Evolutionary conservation across 2,329 filamentous ascomycete genomes (phyloP), one percentile per base, ranked within the genome.

Genomic region (Madurella mycetomatis): DNA sequence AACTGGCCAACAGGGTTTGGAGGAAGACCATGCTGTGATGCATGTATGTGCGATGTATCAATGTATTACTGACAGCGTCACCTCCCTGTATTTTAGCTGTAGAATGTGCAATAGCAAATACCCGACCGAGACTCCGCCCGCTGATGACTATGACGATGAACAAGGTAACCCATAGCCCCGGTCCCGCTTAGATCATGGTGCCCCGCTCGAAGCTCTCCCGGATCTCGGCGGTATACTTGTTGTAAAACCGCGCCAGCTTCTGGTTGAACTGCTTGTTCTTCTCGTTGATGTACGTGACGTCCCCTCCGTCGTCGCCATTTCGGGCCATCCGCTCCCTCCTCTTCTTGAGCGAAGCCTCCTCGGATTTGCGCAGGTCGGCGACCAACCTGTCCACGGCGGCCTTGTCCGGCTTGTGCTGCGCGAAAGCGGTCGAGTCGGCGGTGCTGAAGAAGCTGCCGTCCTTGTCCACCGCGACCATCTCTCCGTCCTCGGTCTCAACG

Each of bases 241-340:
- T 94, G 74, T 99, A 99, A 76, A 97, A 99, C 62, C 94, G 81
- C 51, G 87, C 80, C 71, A 99, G 77, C 76, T 99, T 97, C 76
- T 95, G 86, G 83, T 99, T 99, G 78, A 99, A 99, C 79, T 96
- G 91, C 80, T 97, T 97, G 80, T 99, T 99, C 86, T 99, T 96
- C 75, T 96, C 91, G 75, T 99, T 99, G 82, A 99, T 99, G 73
- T 96, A 97, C 8, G 92, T 97, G 65, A 97, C 88, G 72, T 99
- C 94, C 39, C 56, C 62, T 30, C 84, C 87, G 46, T 92, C 88
- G 60, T 95, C 91, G 55, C 92, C 90, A 59, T 86, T 87, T 69
- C 85, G 82, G 12, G 83, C 82, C 69, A 88, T 84, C 50, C 91
- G 81, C 61, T 95, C 90, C 69, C 83, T 85, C 65, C 91, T 81